Base-by-base conservation (phyloP, 805 yeast species). In the Lachancea nothofagi region DNA sequence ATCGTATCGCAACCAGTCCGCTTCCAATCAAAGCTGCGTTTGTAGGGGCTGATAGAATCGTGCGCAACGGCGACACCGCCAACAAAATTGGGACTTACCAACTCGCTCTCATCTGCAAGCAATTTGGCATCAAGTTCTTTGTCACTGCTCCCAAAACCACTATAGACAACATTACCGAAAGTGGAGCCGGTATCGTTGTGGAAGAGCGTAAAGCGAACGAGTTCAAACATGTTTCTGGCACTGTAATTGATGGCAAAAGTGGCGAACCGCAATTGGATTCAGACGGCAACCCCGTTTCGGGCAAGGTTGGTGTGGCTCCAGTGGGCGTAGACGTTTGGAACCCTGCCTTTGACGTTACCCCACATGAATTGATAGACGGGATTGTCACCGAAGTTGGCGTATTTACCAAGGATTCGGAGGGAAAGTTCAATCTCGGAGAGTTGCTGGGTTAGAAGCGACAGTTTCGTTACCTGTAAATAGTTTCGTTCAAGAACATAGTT, bases 101-200 rank as follows among this genome's bases (percentile, higher is more conserved):
- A 64, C 65, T 90, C 47, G 83, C 97, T 0, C 66, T 87, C 42
- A 80, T 95, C 14, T 73, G 80, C 43, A 68, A 66, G 45, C 74
- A 75, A 38, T 73, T 73, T 40, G 80, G 76, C 5, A 78, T 89
- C 51, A 82, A 81, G 55, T 90, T 93, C 53, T 78, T 86, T 32
- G 96, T 93, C 7, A 97, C 96, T 21, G 97, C 97, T 1, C 97
- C 97, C 36, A 83, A 76, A 33, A 88, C 97, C 1, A 87, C 97
- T 0, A 79, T 90, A 47, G 98, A 90, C 59, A 63, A 71, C 44
- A 62, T 67, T 7, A 83, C 87, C 1, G 53, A 64, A 9, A 59
- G 74, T 2, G 97, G 97, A 17, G 82, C 73, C 25, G 78, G 74
- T 9, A 90, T 93, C 40, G 72, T 77, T 20, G 89, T 90, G 29